phyloP scores from a whole-genome alignment of 108 stramenopile species.

The Thalassiosira profunda region DNA sequence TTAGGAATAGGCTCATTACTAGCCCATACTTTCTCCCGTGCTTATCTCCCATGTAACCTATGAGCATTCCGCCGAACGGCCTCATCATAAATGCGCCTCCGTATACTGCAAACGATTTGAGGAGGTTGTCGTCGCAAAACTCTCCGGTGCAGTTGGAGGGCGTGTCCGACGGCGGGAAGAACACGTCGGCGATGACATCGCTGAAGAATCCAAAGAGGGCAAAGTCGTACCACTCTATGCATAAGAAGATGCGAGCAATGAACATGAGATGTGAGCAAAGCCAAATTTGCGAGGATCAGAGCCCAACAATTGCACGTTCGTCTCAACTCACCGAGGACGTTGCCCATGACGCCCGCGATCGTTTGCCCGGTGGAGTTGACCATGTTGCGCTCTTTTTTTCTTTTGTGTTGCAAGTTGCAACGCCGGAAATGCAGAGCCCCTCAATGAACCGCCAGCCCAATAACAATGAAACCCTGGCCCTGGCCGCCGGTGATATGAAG shows the following conservation, averaged over 20 bases:
- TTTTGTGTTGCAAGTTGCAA: too few relatives aligned
- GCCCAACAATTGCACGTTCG: too few relatives aligned
- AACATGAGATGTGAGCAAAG: too few relatives aligned
- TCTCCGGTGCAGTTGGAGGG: conserved; percentile 20
- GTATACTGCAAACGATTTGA: conserved; percentile 87
- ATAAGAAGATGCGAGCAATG: too few relatives aligned
- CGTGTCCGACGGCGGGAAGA: conserved; percentile 59
- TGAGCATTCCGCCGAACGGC: conserved; percentile 77
- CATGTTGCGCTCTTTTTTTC: too few relatives aligned
- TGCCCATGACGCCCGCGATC: conserved; percentile 50
- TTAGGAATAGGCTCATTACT: conserved; percentile 66
- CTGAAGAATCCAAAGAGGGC: conserved; percentile 71
- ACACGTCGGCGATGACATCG: conserved; percentile 61
- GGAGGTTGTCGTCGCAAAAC: conserved; percentile 38
- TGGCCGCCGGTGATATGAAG: too few relatives aligned
- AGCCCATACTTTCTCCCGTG: conserved; percentile 80
- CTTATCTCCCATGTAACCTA: conserved; percentile 78
- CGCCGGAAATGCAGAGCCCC: too few relatives aligned
- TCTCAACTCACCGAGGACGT: too few relatives aligned
- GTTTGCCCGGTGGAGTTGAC: conserved; percentile 29
- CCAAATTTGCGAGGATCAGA: too few relatives aligned
- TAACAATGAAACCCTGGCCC: too few relatives aligned
- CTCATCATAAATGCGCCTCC: conserved; percentile 87
- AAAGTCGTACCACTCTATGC: conserved; percentile 77
- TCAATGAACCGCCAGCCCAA: too few relatives aligned